Percentiles rank a stretch among this genome's conserved stretches.
These are phyloP conservation scores for Fusarium sp. DNA, from an alignment of 2,329 filamentous ascomycete species.

Conservation along the genomic window DNA sequence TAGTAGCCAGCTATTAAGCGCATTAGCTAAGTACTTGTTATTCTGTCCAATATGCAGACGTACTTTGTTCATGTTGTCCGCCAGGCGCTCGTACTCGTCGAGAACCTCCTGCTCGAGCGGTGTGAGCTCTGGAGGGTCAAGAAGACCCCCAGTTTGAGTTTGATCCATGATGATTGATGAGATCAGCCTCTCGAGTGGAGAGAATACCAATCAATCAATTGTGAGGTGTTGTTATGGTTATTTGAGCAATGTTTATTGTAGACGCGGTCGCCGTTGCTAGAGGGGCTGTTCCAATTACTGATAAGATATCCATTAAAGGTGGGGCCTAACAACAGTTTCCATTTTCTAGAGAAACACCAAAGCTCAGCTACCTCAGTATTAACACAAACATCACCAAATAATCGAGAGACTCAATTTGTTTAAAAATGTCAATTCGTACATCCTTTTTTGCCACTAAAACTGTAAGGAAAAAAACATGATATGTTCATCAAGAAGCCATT, in stretches of 20 bases:
- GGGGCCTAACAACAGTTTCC: not conserved
- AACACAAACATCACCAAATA: not conserved
- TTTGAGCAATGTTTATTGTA: slow-evolving; percentile 16
- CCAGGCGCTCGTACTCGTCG: slow-evolving; percentile 89
- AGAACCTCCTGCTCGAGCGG: slow-evolving; percentile 93
- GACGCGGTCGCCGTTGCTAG: slow-evolving; percentile 18
- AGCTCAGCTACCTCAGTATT: not conserved
- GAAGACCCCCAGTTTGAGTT: slow-evolving; percentile 43
- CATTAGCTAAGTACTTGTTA: slow-evolving; percentile 3
- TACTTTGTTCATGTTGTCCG: slow-evolving; percentile 93
- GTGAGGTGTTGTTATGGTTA: not conserved
- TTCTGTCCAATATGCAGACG: slow-evolving; percentile 20
- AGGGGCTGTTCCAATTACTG: slow-evolving; percentile 8
- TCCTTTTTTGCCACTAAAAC: slow-evolving; percentile 15
- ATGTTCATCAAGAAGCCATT: slow-evolving; percentile 9
- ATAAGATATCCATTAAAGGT: slow-evolving; percentile 21
- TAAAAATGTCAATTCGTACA: slow-evolving; percentile 27
- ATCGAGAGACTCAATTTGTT: not conserved
- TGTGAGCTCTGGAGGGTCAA: slow-evolving; percentile 70
- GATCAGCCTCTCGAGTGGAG: not conserved
- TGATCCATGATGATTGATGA: slow-evolving; percentile 38
- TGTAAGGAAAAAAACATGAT: slow-evolving; percentile 14
- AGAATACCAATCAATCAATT: not conserved
- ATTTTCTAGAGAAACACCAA: not conserved
- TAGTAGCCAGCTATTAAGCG: slow-evolving; percentile 64